Evolutionary conservation across 2,329 filamentous ascomycete genomes (phyloP), one percentile per base, ranked within the genome.

Genomic region (Botrytis hyacinthi): DNA sequence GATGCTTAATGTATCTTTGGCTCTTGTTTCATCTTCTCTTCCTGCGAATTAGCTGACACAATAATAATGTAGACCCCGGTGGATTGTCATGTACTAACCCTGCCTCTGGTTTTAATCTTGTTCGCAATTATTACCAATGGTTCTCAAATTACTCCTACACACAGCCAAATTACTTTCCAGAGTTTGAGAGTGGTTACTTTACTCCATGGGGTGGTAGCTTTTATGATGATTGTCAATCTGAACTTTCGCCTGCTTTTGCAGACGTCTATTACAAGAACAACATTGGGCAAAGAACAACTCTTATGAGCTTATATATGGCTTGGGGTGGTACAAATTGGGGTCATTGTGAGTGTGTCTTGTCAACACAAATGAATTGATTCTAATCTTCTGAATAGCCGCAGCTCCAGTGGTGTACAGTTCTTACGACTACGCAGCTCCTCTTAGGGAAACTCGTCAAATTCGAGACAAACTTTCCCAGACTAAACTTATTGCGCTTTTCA

Each of bases 231-330:
- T 88, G 86, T 75, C 70, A 79, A 22, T 81, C 84, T 0, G 84
- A 87, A 63, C 84, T 85, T 70, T 80, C 81, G 18, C 82, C 83
- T 0, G 83, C 83, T 20, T 88, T 87, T 78, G 83, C 86, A 1
- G 86, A 88, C 79, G 84, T 89, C 1, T 88, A 86, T 73, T 88
- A 88, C 78, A 88, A 88, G 77, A 86, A 87, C 76, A 85, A 87
- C 70, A 84, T 88, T 72, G 87, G 83, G 9, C 86, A 87, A 71
- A 81, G 84, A 35, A 81, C 84, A 2, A 87, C 85, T 0, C 78
- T 87, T 18, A 80, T 86, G 48, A 87, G 82, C 63, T 74, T 88
- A 22, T 88, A 88, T 75, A 87, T 88, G 83, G 82, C 83, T 0
- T 87, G 83, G 76, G 87, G 87, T n/a, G 87, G 86, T 1, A 88